Base-by-base conservation (phyloP, 2,329 filamentous ascomycete species). In the Apiospora sp. region DNA sequence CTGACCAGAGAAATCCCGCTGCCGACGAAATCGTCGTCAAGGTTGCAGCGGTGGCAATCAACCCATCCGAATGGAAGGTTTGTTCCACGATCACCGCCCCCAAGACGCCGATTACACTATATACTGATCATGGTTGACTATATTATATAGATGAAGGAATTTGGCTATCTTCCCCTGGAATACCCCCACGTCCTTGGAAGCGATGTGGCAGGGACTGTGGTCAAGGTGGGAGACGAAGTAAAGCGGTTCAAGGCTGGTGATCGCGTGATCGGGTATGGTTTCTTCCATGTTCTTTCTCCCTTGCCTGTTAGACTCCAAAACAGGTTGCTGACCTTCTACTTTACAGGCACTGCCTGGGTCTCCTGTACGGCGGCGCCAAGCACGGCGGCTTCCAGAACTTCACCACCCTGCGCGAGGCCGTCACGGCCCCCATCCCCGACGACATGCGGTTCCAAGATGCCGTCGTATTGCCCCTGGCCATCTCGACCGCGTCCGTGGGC, bases 151-250 rank as follows among this genome's bases (percentile, higher is more conserved):
- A 54, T 70, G 19, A 70, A 73, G 43, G 67, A 71, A 1, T 48
- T 24, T 16, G n/a, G 37, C 3, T 64, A 68, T 12, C 24, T 73
- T 4, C 72, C 70, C 24, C 12, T 79, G 2, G 67, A 75, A 12
- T 83, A 80, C 71, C 82, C 82, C 0, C 76, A 72, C 8, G 74
- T 80, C 43, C 74, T 81, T 37, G 81, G 82, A 8, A 71, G 72
- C 41, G 82, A 79, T 75, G 77, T 78, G 41, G 75, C 82, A 14
- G 81, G 83, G 12, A 77, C 75, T 1, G 75, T 83, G 2, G 75
- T 79, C 5, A 76, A 80, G 64, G 73, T 81, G 51, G 81, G 81
- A 3, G 72, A 74, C 0, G 73, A 58, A 48, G 74, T 75, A 7
- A 74, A 72, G 46, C 71, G 75, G 2, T 79, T 83, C 74, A 76